Evolutionary conservation across 23 red algal species (phyloP), one percentile per base, ranked within the genome.

Genomic region (Chondrus crispus): DNA sequence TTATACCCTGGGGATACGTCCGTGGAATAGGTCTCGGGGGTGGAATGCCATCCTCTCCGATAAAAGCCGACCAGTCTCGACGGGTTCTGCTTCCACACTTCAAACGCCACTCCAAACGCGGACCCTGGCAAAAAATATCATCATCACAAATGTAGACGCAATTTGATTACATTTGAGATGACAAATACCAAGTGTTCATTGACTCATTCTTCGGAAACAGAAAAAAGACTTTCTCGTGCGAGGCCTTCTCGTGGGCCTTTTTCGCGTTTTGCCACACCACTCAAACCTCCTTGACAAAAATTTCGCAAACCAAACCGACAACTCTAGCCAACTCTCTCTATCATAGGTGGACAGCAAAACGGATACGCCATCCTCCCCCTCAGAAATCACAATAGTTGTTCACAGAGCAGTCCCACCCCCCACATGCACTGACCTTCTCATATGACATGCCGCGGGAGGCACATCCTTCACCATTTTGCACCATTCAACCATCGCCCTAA

Each of bases 221-320:
- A 44, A 96, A 85, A 18, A 45, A 36, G 18, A 96, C 73, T 13
- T 85, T 84, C 16, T 75, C 62, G 39, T 75, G 84, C 13, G 85
- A 51, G 20, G 88, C 85, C 2, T 68, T 5, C 55, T 85, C 74
- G 43, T 77, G 63, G 11, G 81, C 35, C 30, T 62, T 29, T 44
- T 92, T 73, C 76, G 85, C 75, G 43, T 92, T 89, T 42, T 96
- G 94, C 94, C 94, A 96, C 12, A 96, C 94, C 33, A 96, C 87
- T 40, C 55, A 93, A 10, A 96, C 84, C 55, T 96, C 90, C 40
- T 87, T 82, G 39, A 96, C 83, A 46, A 94, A 87, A 87, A 66
- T 36, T 44, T 68, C 2, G 66, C 84, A 29, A 73, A 87, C 28
- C 45, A 87, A 4, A 72, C 62, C 18, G 84, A 41, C 68, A 87